phyloP scores from a whole-genome alignment of 2,329 filamentous ascomycete species.

The Hypoxylon sp. region DNA sequence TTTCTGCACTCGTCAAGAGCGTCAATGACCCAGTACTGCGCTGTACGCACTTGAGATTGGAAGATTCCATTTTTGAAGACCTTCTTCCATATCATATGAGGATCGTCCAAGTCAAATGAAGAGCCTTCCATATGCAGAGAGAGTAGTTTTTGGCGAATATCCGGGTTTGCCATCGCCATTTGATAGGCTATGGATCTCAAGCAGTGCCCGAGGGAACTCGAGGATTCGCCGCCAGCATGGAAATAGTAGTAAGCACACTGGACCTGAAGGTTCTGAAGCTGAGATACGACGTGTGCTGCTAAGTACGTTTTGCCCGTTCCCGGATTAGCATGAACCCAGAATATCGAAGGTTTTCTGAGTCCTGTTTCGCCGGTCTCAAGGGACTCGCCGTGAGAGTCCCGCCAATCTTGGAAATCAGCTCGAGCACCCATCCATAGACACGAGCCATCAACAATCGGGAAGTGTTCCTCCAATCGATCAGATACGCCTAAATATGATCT shows the following conservation, averaged over 20 bases:
- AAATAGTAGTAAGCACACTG: conserved; percentile 12
- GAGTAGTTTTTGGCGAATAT: not conserved
- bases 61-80: conserved; percentile 12
- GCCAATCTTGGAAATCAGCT: conserved; percentile 50
- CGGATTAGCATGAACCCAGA: conserved; percentile 12
- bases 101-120: not conserved
- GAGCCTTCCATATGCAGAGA: not conserved
- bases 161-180: conserved; percentile 5
- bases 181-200: conserved; percentile 14
- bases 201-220: not conserved
- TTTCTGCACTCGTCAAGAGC: conserved; percentile 11
- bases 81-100: conserved; percentile 6
- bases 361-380: not conserved
- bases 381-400: conserved; percentile 23
- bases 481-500: conserved; percentile 5
- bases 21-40: conserved; percentile 17
- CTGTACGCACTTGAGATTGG: not conserved
- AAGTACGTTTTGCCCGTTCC: conserved; percentile 11
- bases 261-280: conserved; percentile 2
- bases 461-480: conserved; percentile 49
- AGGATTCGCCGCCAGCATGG: conserved; percentile 4
- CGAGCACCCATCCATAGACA: conserved; percentile 53
- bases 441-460: conserved; percentile 50
- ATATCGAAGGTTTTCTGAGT: not conserved
- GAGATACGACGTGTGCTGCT: not conserved